Conservation (phyloP, 331 rosid species). For the Quercus phellos region DNA sequence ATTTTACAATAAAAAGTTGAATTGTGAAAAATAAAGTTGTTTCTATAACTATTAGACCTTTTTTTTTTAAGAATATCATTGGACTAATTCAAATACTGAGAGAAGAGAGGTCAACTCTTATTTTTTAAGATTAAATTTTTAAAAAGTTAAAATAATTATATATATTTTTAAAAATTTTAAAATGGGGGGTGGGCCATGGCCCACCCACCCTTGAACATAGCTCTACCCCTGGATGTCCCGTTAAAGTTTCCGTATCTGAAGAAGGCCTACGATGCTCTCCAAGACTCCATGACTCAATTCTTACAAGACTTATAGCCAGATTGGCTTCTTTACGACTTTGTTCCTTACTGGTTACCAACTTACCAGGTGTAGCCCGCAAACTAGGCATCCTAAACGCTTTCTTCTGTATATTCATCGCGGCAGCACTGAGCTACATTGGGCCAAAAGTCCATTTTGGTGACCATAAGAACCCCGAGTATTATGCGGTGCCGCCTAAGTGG, state of each 20-base stretch:
- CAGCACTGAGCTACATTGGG: background rate
- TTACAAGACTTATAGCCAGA: conserved; percentile 19
- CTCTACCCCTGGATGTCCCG: no score
- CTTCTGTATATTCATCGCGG: conserved; percentile 12
- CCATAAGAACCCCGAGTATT: conserved; percentile 10
- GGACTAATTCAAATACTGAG: no score
- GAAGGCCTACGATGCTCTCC: conserved; percentile 29
- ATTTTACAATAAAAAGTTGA: no score
- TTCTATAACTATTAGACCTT: no score
- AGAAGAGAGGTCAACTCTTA: no score
- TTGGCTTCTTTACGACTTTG: conserved; percentile 42
- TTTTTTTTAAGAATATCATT: no score
- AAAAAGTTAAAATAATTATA: no score
- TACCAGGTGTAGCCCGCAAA: background rate
- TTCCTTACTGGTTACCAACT: conserved; percentile 23
- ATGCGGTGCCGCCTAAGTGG: conserved; percentile 19
- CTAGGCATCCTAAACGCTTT: conserved; percentile 4
- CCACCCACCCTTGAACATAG: no score
- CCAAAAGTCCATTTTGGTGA: background rate
- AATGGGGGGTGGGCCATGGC: no score
- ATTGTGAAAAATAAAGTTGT: no score
- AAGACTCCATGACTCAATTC: conserved; percentile 16
- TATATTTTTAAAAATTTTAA: no score
- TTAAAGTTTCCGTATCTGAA: conserved; percentile 27
- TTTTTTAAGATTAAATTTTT: no score